phyloP scores from a whole-genome alignment of 208 protist genomes.

The Trypanosoma platydactyli region DNA sequence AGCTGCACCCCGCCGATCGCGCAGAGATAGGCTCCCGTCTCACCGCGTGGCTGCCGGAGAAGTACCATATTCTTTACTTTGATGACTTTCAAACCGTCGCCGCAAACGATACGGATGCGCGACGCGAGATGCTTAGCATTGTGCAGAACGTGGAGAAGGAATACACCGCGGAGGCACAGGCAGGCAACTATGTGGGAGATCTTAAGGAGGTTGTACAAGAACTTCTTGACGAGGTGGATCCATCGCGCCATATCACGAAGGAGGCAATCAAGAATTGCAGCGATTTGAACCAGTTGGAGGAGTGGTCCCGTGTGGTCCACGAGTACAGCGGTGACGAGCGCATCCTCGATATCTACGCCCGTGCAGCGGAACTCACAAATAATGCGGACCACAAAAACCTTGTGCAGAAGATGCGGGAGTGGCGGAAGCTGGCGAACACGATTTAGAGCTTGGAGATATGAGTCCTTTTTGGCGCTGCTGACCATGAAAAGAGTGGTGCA shows the following conservation, averaged over 20 bases:
- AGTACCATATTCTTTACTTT: slow-evolving; percentile 90
- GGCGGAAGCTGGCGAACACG: slow-evolving; percentile 59
- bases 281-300: slow-evolving; percentile 74
- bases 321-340: slow-evolving; percentile 89
- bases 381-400: slow-evolving; percentile 75
- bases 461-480: no score
- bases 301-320: slow-evolving; percentile 76
- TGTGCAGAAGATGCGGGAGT: slow-evolving; percentile 77
- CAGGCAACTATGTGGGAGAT: slow-evolving; percentile 61
- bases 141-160: slow-evolving; percentile 79
- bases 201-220: slow-evolving; percentile 60
- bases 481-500: no score
- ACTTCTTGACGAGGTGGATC: slow-evolving; percentile 80
- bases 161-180: slow-evolving; percentile 76
- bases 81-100: slow-evolving; percentile 89
- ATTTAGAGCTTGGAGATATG: slow-evolving; percentile 35
- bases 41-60: slow-evolving; percentile 88
- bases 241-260: slow-evolving; percentile 67
- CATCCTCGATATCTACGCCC: slow-evolving; percentile 84
- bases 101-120: slow-evolving; percentile 65
- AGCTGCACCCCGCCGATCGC: slow-evolving; percentile 78
- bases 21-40: slow-evolving; percentile 77
- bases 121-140: slow-evolving; percentile 76
- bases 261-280: slow-evolving; percentile 70
- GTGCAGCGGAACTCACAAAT: slow-evolving; percentile 76